A percentile compares a stretch with the other conserved stretches of the same genome.
These are phyloP conservation scores for Solanum paucissectum DNA, from an alignment of 257 asterid species.

Conservation along the genomic window DNA sequence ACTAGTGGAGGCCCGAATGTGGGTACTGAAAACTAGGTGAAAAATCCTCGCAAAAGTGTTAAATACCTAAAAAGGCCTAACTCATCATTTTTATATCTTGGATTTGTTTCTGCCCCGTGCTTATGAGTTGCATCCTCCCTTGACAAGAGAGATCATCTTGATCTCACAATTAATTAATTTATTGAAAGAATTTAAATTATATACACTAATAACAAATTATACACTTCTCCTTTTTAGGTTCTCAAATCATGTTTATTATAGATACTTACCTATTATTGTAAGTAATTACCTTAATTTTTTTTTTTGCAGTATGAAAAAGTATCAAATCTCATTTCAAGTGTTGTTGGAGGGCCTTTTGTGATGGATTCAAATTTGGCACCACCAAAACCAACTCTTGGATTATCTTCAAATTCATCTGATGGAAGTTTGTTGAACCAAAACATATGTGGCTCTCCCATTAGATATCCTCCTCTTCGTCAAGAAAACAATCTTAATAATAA, in stretches of 20 bases:
- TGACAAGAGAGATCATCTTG: background rate
- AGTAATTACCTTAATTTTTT: background rate
- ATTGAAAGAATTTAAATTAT: background rate
- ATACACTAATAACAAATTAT: background rate
- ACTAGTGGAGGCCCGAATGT: too few species aligned
- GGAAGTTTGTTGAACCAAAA: slow-evolving; percentile 7
- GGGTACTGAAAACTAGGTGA: too few species aligned
- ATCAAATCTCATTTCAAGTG: slow-evolving; percentile 17
- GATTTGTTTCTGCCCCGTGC: background rate
- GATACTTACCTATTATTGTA: background rate
- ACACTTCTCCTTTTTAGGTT: background rate
- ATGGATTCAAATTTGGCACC: background rate
- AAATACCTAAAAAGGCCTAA: too few species aligned
- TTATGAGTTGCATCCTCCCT: background rate
- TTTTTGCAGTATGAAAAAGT: slow-evolving; percentile 24
- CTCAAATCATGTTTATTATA: background rate
- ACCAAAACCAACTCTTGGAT: background rate
- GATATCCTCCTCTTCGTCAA: background rate
- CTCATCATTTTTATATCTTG: background rate
- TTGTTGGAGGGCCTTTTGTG: slow-evolving; percentile 17
- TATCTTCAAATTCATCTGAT: background rate
- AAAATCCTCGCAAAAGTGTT: background rate
- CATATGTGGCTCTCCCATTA: slow-evolving; percentile 6
- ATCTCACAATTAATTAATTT: background rate
- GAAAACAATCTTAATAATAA: background rate